These are phyloP conservation scores for Hypericum androsaemum DNA, from an alignment of 345 rosid species.

Conservation along the genomic window DNA sequence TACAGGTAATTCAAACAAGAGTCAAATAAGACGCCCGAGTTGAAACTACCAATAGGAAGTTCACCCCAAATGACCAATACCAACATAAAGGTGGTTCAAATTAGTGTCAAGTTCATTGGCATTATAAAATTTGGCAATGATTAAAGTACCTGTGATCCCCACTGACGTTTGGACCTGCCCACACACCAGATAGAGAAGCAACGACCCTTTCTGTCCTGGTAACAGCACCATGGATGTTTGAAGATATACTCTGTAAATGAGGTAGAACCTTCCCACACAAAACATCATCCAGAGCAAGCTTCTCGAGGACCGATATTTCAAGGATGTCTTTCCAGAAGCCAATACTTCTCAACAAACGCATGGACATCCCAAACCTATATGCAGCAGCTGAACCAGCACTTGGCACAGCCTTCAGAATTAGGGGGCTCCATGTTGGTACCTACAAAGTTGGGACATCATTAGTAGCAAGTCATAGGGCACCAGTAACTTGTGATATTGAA, in stretches of 20 bases:
- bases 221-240: conserved; percentile 74
- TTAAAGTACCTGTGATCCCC: conserved; percentile 43
- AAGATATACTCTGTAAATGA: conserved; percentile 65
- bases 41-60: too few relatives aligned
- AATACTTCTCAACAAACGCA: conserved; percentile 81
- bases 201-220: conserved; percentile 72
- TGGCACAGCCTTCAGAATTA: conserved; percentile 77
- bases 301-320: conserved; percentile 68
- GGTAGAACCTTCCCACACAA: conserved; percentile 70
- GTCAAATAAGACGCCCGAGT: too few relatives aligned
- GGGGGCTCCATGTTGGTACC: conserved; percentile 89
- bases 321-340: conserved; percentile 88
- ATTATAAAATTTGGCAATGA: too few relatives aligned
- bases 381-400: conserved; percentile 73
- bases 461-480: neutral
- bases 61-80: too few relatives aligned
- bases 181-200: conserved; percentile 67
- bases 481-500: neutral
- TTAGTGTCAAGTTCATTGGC: too few relatives aligned
- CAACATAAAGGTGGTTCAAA: too few relatives aligned
- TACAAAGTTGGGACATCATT: conserved; percentile 9
- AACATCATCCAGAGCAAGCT: conserved; percentile 76
- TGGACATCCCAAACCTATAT: conserved; percentile 73
- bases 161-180: conserved; percentile 59
- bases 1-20: too few relatives aligned